Evolutionary conservation across 2,329 filamentous ascomycete species (phyloP).

Genomic region (Ceratocystis huliohia): DNA sequence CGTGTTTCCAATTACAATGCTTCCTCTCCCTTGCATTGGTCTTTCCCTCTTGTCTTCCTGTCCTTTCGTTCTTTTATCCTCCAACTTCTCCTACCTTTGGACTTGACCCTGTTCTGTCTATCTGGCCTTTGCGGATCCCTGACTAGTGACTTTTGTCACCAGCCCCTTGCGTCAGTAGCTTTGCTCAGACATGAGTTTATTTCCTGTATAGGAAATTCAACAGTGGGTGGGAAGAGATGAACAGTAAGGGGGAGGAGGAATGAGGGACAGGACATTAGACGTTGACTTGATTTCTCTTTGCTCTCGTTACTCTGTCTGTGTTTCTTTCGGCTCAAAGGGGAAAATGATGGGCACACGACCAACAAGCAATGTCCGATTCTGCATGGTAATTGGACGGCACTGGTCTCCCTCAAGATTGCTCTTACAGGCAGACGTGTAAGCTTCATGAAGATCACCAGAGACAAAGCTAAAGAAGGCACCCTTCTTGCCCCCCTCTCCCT

Average conservation of each 20-base stretch:
- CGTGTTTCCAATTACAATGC: too few relatives aligned
- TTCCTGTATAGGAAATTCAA: slow-evolving; percentile 3
- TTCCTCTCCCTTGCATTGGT: neutral
- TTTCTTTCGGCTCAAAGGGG: neutral
- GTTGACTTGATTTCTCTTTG: neutral
- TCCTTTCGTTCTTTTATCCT: neutral
- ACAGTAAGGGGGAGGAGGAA: neutral
- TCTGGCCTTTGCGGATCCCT: neutral
- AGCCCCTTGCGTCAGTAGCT: neutral
- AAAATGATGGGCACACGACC: neutral
- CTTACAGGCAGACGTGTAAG: neutral
- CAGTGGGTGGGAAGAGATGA: neutral
- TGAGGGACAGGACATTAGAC: neutral
- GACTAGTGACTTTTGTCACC: slow-evolving; percentile 3
- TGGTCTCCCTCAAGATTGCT: neutral
- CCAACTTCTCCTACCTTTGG: neutral
- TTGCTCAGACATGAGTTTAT: neutral
- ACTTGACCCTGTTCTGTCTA: neutral
- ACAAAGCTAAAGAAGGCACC: too few relatives aligned
- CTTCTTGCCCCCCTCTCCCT: too few relatives aligned
- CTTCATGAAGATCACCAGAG: too few relatives aligned
- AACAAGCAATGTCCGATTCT: neutral
- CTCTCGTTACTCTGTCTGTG: neutral
- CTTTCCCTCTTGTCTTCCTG: neutral
- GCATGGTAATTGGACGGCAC: neutral